phyloP scores from a whole-genome alignment of 768 basidiomycete species.

The Hericium alpestre region DNA sequence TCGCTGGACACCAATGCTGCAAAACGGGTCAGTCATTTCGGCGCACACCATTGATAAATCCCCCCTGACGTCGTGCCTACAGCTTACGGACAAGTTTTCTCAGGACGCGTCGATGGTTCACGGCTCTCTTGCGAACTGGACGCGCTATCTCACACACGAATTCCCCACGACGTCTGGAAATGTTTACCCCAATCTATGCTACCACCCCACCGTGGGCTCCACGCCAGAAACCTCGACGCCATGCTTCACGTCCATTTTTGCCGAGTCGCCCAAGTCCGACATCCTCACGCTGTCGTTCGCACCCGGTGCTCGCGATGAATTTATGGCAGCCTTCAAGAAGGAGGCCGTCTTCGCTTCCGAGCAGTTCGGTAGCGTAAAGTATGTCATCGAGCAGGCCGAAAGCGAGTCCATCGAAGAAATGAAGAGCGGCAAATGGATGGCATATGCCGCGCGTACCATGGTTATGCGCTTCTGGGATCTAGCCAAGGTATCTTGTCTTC shows the following conservation, averaged over 20 bases:
- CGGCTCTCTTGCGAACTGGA: slow-evolving; percentile 38
- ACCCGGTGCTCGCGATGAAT: slow-evolving; percentile 40
- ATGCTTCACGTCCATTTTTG: slow-evolving; percentile 32
- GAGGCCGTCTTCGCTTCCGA: slow-evolving; percentile 19
- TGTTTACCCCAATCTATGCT: slow-evolving; percentile 43
- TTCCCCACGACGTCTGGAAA: slow-evolving; percentile 33
- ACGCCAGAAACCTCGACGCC: slow-evolving; percentile 15
- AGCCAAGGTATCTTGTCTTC: slow-evolving; percentile 46
- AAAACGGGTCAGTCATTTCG: slow-evolving; percentile 21
- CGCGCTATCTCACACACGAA: slow-evolving; percentile 33
- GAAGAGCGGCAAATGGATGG: slow-evolving; percentile 79
- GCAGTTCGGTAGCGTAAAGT: slow-evolving; percentile 33
- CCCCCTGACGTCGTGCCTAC: not conserved
- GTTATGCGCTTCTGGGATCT: slow-evolving; percentile 79
- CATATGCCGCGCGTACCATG: slow-evolving; percentile 71
- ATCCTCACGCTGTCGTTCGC: slow-evolving; percentile 42
- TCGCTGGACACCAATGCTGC: slow-evolving; percentile 32
- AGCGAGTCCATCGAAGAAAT: slow-evolving; percentile 56
- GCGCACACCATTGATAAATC: not conserved
- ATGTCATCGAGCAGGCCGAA: slow-evolving; percentile 37
- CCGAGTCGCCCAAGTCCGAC: slow-evolving; percentile 25
- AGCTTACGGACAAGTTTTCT: slow-evolving; percentile 9
- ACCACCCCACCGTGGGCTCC: slow-evolving; percentile 20
- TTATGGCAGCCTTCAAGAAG: slow-evolving; percentile 29
- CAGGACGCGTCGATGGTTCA: slow-evolving; percentile 24